Percentiles rank a stretch among this genome's conserved stretches.
These are phyloP conservation scores for Mollisia scopiformis DNA, from an alignment of 2,329 filamentous ascomycete genomes.

Conservation along the genomic window DNA sequence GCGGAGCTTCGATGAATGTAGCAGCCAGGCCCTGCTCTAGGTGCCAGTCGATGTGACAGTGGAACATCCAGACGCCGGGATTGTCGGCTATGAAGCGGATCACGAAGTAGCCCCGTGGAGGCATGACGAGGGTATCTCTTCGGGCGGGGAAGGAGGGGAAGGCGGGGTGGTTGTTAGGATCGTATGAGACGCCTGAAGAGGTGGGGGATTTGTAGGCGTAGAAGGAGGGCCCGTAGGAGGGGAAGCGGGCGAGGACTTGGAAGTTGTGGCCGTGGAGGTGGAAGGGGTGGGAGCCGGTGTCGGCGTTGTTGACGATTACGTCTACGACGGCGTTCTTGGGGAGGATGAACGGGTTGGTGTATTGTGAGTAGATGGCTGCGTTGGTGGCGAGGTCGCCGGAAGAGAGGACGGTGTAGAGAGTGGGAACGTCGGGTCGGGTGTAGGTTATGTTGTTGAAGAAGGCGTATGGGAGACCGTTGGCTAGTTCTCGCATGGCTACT, in stretches of 20 bases:
- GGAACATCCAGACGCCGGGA: neutral
- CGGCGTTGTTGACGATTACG: slow-evolving; percentile 53
- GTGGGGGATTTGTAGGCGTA: neutral
- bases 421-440: slow-evolving; percentile 73
- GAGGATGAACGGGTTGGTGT: slow-evolving; percentile 67
- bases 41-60: neutral
- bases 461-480: neutral
- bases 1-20: neutral
- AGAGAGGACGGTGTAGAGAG: slow-evolving; percentile 75
- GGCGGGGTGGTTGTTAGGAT: neutral
- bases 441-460: slow-evolving; percentile 78
- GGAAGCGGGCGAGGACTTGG: neutral
- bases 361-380: slow-evolving; percentile 62
- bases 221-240: neutral
- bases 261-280: slow-evolving; percentile 52
- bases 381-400: slow-evolving; percentile 49
- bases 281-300: slow-evolving; percentile 50
- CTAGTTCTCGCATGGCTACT: neutral
- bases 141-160: neutral
- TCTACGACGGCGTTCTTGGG: slow-evolving; percentile 63
- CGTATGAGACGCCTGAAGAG: neutral
- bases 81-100: neutral
- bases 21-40: neutral
- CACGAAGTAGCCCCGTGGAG: neutral
- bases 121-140: neutral